Conservation (phyloP, 805 yeast species). For the Saccharomycopsis sp. region DNA sequence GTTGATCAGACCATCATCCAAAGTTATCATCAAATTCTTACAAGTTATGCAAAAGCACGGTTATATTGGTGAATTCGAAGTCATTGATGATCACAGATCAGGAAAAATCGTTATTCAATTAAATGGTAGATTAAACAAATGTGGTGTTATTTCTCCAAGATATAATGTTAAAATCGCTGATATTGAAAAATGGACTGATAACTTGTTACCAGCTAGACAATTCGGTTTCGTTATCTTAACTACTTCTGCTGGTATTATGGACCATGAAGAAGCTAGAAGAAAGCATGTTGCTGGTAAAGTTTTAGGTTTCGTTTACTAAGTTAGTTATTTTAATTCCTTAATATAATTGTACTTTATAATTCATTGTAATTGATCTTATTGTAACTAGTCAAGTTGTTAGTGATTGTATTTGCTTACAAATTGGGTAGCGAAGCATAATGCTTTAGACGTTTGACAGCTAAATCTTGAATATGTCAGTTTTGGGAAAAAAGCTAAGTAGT, state of each 20-base stretch:
- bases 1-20: constrained; percentile 94
- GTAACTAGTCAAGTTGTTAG: too few relatives aligned
- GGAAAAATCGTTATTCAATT: constrained; percentile 95
- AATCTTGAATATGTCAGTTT: too few relatives aligned
- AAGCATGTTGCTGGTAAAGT: constrained; percentile 99
- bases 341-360: too few relatives aligned
- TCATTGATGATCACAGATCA: constrained; percentile 98
- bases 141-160: constrained; percentile 98
- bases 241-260: constrained; percentile 99
- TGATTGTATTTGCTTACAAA: too few relatives aligned
- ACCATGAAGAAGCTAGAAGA: constrained; percentile 99
- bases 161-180: constrained; percentile 93
- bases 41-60: constrained; percentile 98
- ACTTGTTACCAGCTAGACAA: constrained; percentile 98
- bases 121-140: constrained; percentile 97
- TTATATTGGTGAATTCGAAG: constrained; percentile 97
- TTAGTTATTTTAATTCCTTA: too few relatives aligned
- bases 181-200: constrained; percentile 97
- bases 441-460: too few relatives aligned
- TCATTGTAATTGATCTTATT: too few relatives aligned
- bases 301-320: constrained; percentile 92
- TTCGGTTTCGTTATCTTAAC: constrained; percentile 96
- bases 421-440: too few relatives aligned
- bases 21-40: constrained; percentile 95
- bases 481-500: too few relatives aligned